A percentile compares a stretch with the other conserved stretches of the same genome.
phyloP scores from a whole-genome alignment of 176 grass and related monocot genomes.

The Calamus simplicifolius region DNA sequence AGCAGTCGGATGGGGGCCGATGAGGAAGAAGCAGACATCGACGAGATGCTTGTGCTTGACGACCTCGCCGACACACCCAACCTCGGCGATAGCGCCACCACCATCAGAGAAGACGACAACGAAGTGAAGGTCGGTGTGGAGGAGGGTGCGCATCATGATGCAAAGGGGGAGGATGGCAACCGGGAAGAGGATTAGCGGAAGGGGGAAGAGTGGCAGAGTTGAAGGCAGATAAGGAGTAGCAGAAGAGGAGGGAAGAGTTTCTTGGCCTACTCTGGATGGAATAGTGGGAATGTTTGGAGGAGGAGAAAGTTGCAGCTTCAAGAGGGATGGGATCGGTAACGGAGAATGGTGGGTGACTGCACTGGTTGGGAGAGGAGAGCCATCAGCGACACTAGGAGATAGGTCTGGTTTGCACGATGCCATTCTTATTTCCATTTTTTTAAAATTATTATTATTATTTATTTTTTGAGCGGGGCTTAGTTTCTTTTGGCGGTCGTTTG shows the following conservation, averaged over 20 bases:
- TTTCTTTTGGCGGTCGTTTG: too few relatives aligned
- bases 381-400: too few relatives aligned
- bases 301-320: background rate
- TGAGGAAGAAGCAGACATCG: constrained; percentile 97
- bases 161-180: constrained; percentile 66
- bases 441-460: too few relatives aligned
- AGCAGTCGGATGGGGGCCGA: constrained; percentile 77
- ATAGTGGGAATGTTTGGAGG: constrained; percentile 14
- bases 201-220: constrained; percentile 69
- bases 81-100: constrained; percentile 40
- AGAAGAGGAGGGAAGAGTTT: constrained; percentile 9
- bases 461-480: too few relatives aligned
- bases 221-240: constrained; percentile 6
- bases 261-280: too few relatives aligned
- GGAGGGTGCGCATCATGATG: constrained; percentile 96
- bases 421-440: too few relatives aligned
- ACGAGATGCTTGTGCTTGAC: constrained; percentile 91
- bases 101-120: constrained; percentile 49
- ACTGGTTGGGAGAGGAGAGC: too few relatives aligned
- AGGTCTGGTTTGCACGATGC: too few relatives aligned
- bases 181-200: constrained; percentile 92
- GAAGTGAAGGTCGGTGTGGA: constrained; percentile 76
- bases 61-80: constrained; percentile 91
- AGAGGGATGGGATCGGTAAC: too few relatives aligned
- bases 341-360: too few relatives aligned